Conservation (phyloP, 1,139 yeast genomes). For the Hyphopichia fennica region DNA sequence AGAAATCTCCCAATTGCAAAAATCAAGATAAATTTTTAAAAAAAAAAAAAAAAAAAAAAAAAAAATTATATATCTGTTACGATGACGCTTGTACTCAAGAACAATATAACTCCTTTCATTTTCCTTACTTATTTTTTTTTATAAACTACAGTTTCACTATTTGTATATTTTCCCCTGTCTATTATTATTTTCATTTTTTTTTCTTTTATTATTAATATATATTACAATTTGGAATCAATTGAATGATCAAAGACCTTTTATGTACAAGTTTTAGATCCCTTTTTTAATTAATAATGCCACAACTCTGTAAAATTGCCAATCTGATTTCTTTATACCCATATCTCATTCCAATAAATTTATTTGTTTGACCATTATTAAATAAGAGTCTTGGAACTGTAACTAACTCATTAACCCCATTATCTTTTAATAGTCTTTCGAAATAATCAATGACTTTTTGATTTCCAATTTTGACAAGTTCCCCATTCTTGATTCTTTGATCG, state of each 20-base stretch:
- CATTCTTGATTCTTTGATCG: conserved; percentile 8
- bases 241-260: too few relatives aligned
- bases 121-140: neutral
- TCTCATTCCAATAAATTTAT: conserved; percentile 19
- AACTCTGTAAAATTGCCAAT: conserved; percentile 31
- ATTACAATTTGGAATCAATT: neutral
- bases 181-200: conserved; percentile 1
- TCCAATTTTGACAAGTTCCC: conserved; percentile 14
- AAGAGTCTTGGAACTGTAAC: conserved; percentile 31
- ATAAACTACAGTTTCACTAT: neutral
- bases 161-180: neutral
- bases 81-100: conserved; percentile 2
- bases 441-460: conserved; percentile 25
- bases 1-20: neutral
- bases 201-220: neutral
- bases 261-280: too few relatives aligned
- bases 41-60: neutral
- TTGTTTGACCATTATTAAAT: conserved; percentile 34
- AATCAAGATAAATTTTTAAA: too few relatives aligned
- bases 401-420: conserved; percentile 21
- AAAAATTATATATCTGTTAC: neutral
- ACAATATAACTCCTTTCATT: neutral
- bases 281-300: conserved; percentile 19
- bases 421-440: conserved; percentile 21
- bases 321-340: conserved; percentile 40